Base-by-base conservation (phyloP, 805 yeast genomes). In the Lachancea thermotolerans region DNA sequence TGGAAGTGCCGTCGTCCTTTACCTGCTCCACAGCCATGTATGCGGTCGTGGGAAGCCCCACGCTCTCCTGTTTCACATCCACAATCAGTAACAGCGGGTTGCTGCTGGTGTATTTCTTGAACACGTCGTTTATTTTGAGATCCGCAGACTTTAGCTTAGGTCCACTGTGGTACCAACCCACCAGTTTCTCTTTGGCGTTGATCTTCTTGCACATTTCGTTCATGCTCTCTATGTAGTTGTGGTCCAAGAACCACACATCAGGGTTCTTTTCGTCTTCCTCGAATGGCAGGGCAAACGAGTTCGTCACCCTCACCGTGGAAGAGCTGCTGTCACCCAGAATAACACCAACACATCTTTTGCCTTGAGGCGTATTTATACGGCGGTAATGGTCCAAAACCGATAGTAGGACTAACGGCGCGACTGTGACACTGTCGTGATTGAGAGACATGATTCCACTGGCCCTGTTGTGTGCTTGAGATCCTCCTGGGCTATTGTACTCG, bases 81-180 rank as follows among this genome's bases (percentile, higher is more conserved):
- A 93, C 96, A 59, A 95, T 85, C 57, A 93, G 75, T 52, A 91
- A 71, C 42, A 95, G 70, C 4, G 98, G 97, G 25, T 53, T 53
- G 49, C 83, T 79, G 4, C 81, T 68, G 0, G 90, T 79, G 64
- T 89, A 91, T 55, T 78, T 81, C 64, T 83, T 89, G 72, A 93
- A 89, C 43, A 84, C 68, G 53, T 93, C 96, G 63, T 91, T 91
- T 59, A 93, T 93, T 62, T 85, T 86, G 51, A 93, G 72, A 62
- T 93, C 99, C 12, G 95, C 82, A 1, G 90, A 77, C 56, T 79
- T 81, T 53, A 95, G 75, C 64, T 89, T 89, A 15, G 98, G 97
- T 4, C 99, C 99, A 8, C 96, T 83, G 66, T 93, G 99, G 64
- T 93, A 93, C 99, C 99, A 93, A n/a, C 99, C 99, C 62, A 93